A percentile compares a stretch with the other conserved stretches of the same genome.
These are phyloP conservation scores for Lojkania enalia DNA, from an alignment of 2,329 filamentous ascomycete genomes.

Conservation along the genomic window DNA sequence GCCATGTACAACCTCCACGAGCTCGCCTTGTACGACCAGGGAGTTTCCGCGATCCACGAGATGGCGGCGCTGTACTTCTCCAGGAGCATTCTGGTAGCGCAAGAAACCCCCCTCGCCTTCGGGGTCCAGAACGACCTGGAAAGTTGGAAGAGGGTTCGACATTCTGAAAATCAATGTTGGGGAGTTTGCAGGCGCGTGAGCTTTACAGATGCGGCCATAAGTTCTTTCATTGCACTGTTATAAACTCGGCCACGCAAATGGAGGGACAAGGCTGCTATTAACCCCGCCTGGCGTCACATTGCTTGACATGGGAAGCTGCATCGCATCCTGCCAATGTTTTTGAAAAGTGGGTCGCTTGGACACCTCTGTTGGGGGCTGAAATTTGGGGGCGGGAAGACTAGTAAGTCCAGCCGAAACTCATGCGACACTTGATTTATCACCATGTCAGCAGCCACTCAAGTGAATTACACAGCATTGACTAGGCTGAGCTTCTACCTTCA, in stretches of 20 bases:
- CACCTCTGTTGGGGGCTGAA: not conserved
- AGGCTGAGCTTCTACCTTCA: not conserved
- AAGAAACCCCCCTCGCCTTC: not conserved
- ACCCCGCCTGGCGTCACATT: no score
- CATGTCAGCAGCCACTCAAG: conserved; percentile 1
- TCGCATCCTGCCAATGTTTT: not conserved
- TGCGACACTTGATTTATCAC: conserved; percentile 1
- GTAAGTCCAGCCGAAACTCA: not conserved
- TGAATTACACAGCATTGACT: not conserved
- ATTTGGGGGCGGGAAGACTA: not conserved
- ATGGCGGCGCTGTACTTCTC: not conserved
- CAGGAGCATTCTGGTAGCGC: not conserved
- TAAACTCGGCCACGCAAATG: no score
- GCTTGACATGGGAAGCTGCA: no score
- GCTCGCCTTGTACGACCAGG: not conserved
- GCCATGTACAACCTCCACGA: not conserved
- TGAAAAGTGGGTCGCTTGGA: not conserved
- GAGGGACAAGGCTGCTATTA: no score
- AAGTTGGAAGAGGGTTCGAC: not conserved
- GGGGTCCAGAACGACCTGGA: not conserved
- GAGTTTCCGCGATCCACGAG: not conserved
- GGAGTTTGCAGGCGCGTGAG: no score
- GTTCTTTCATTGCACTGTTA: no score
- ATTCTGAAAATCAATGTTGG: not conserved
- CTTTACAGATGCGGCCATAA: no score